Percentiles rank a stretch among this genome's conserved stretches.
phyloP scores from a whole-genome alignment of 2,329 filamentous ascomycete genomes.

The Magnaporthales sp. region DNA sequence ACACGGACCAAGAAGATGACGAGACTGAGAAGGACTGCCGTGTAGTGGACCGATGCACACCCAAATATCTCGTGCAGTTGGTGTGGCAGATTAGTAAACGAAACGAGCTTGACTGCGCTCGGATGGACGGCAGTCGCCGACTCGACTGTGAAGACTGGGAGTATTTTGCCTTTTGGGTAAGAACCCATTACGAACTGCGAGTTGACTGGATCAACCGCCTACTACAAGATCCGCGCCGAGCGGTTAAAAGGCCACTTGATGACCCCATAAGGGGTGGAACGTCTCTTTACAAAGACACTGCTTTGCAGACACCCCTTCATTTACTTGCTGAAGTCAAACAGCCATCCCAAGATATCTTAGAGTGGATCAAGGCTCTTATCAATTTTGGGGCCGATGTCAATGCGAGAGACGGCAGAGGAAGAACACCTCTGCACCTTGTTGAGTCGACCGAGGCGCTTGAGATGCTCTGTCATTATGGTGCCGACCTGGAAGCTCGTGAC shows the following conservation, averaged over 20 bases:
- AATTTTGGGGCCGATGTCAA: background rate
- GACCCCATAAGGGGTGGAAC: background rate
- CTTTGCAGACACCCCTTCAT: constrained; percentile 3
- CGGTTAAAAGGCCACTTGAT: background rate
- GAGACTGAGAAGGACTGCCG: background rate
- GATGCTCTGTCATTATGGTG: background rate
- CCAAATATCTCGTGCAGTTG: background rate
- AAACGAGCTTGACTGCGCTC: background rate
- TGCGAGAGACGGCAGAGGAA: background rate
- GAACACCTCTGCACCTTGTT: background rate
- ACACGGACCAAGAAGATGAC: background rate
- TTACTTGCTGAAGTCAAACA: background rate
- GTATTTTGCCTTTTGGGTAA: background rate
- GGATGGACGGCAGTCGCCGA: background rate
- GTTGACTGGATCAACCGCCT: background rate
- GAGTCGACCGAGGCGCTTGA: background rate
- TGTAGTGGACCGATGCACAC: background rate
- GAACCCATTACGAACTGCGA: background rate
- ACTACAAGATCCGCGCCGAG: constrained; percentile 2
- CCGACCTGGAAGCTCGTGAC: background rate
- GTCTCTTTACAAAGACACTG: background rate
- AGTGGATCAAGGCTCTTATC: background rate
- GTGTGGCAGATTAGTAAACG: background rate
- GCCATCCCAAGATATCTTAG: background rate
- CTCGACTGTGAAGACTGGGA: background rate